Conservation (phyloP, 192 early-diverging fungal species). For the Entophlyctis luteolus region DNA sequence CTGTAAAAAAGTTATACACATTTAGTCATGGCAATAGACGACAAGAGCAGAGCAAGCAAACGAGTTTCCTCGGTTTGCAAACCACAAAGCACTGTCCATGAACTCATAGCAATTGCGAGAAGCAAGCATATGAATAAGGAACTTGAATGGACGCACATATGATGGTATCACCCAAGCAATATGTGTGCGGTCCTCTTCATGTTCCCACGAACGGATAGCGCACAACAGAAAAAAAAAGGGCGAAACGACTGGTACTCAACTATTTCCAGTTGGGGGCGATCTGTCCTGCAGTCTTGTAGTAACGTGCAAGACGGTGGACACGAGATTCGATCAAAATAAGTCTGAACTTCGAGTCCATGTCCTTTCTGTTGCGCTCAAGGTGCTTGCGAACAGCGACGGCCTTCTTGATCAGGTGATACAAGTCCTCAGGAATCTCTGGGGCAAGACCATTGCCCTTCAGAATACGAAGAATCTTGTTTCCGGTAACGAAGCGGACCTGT, state of each 20-base stretch:
- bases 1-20: conserved; percentile 41
- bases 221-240: conserved; percentile 8
- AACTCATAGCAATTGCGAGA: background rate
- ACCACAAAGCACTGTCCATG: conserved; percentile 26
- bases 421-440: conserved; percentile 96
- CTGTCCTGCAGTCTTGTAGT: conserved; percentile 97
- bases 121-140: conserved; percentile 6
- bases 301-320: conserved; percentile 96
- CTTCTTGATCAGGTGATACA: conserved; percentile 99
- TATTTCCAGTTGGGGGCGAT: conserved; percentile 98
- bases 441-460: conserved; percentile 93
- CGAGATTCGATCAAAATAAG: conserved; percentile 96
- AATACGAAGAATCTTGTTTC: conserved; percentile 99
- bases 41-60: conserved; percentile 28
- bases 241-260: conserved; percentile 60
- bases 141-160: conserved; percentile 28
- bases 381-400: conserved; percentile 98
- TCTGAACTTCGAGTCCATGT: conserved; percentile 97
- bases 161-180: conserved; percentile 22
- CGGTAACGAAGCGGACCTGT: conserved; percentile 87
- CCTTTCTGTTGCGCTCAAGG: conserved; percentile 98
- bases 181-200: background rate
- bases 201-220: background rate
- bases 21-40: conserved; percentile 2
- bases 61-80: conserved; percentile 27